phyloP scores from a whole-genome alignment of 1,284 basidiomycete species.

The Puccinia coronata region DNA sequence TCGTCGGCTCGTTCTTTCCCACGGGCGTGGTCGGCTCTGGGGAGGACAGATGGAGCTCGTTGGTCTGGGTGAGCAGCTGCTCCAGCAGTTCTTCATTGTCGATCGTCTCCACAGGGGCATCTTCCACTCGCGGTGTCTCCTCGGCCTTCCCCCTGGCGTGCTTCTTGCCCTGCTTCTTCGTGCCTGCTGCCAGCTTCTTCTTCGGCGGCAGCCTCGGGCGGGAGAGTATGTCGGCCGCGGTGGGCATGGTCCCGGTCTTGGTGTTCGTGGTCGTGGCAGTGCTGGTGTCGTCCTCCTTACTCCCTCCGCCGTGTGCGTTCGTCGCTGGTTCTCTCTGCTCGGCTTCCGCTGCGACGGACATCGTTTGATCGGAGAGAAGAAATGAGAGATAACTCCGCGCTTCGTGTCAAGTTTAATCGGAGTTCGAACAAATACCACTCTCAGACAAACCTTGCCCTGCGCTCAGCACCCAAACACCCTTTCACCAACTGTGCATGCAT shows the following conservation, averaged over 20 bases:
- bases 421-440: not conserved
- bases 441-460: not conserved
- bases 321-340: not conserved
- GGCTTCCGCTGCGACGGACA: no score
- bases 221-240: not conserved
- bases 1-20: not conserved
- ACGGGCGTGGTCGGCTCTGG: not conserved
- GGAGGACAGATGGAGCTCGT: not conserved
- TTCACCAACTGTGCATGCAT: no score
- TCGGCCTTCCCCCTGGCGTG: not conserved
- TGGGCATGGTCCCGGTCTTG: not conserved
- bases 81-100: conserved; percentile 10
- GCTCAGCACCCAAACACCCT: no score
- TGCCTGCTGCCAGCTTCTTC: conserved; percentile 5
- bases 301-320: not conserved
- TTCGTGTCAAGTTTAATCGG: not conserved
- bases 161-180: not conserved
- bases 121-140: not conserved
- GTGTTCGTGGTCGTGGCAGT: no score
- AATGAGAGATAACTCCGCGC: no score
- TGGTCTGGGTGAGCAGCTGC: conserved; percentile 4
- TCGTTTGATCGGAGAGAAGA: not conserved
- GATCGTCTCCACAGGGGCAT: not conserved
- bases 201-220: conserved; percentile 9
- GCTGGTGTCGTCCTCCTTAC: not conserved